These are phyloP conservation scores for Gossypium stocksii DNA, from an alignment of 345 rosid genomes.

Conservation along the genomic window DNA sequence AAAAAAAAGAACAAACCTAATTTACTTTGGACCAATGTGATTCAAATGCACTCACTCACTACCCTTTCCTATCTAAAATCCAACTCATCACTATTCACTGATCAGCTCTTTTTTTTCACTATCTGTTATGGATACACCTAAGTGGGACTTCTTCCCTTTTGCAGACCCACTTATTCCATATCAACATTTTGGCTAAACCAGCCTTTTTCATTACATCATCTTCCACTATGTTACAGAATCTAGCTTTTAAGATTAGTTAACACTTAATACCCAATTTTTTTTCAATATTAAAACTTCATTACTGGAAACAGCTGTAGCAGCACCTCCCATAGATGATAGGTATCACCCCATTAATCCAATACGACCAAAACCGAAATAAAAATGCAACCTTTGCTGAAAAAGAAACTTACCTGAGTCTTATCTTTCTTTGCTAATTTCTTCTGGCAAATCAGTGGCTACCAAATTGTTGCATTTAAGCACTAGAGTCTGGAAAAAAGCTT, in stretches of 20 bases:
- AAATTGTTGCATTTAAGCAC: slow-evolving; percentile 14
- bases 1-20: not conserved
- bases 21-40: slow-evolving; percentile 14
- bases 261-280: not conserved
- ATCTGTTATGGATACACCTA: not conserved
- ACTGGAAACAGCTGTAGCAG: not conserved
- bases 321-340: not conserved
- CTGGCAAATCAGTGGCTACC: not conserved
- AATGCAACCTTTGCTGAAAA: not conserved
- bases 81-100: not conserved
- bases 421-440: not conserved
- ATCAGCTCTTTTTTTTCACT: not conserved
- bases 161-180: slow-evolving; percentile 20
- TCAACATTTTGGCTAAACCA: slow-evolving; percentile 12
- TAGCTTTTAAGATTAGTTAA: not conserved
- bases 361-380: not conserved
- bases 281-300: slow-evolving; percentile 2
- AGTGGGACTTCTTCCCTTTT: slow-evolving; percentile 8
- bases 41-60: not conserved
- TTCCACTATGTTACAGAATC: slow-evolving; percentile 7
- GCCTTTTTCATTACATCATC: slow-evolving; percentile 14
- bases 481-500: not conserved
- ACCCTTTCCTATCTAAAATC: slow-evolving; percentile 3
- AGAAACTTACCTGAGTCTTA: not conserved
- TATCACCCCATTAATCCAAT: not conserved